Conservation (phyloP, 805 yeast genomes). For the Candida ulmi region DNA sequence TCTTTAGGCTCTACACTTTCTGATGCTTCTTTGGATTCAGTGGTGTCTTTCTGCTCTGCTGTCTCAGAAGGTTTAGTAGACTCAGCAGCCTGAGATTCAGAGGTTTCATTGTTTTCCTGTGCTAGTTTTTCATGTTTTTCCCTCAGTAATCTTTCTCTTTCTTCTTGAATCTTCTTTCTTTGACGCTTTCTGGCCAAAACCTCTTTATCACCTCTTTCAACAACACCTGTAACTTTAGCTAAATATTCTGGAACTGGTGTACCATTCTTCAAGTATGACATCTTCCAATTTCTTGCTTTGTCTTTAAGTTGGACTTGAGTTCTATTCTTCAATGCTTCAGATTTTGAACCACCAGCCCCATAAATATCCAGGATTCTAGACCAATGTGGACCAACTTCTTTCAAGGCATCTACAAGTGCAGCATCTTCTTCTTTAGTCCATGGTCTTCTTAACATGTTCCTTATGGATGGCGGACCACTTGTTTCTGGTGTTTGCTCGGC, state of each 20-base stretch:
- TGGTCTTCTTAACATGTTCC: constrained; percentile 45
- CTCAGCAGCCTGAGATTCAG: too few relatives aligned
- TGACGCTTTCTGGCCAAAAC: constrained; percentile 24
- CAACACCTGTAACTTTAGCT: constrained; percentile 81
- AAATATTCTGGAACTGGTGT: constrained; percentile 76
- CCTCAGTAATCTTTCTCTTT: constrained; percentile 1
- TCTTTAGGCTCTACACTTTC: too few relatives aligned
- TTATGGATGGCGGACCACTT: constrained; percentile 3
- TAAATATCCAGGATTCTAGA: constrained; percentile 81
- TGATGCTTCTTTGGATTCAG: too few relatives aligned
- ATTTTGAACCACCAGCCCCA: constrained; percentile 88
- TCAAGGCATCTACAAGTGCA: constrained; percentile 75
- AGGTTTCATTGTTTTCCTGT: too few relatives aligned
- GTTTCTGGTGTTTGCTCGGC: too few relatives aligned
- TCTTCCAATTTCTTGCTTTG: constrained; percentile 94
- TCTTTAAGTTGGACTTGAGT: constrained; percentile 91
- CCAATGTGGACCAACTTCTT: constrained; percentile 88
- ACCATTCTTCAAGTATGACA: constrained; percentile 73
- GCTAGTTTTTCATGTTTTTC: too few relatives aligned
- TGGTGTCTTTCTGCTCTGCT: too few relatives aligned
- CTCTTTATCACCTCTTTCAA: constrained; percentile 48
- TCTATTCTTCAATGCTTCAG: constrained; percentile 80
- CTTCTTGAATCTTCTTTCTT: constrained; percentile 10
- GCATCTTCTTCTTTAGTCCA: constrained; percentile 91
- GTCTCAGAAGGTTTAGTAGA: too few relatives aligned